Percentiles rank a stretch among this genome's conserved stretches.
These are phyloP conservation scores for Pittosporum tobira DNA, from an alignment of 129 eudicot species.

Conservation along the genomic window DNA sequence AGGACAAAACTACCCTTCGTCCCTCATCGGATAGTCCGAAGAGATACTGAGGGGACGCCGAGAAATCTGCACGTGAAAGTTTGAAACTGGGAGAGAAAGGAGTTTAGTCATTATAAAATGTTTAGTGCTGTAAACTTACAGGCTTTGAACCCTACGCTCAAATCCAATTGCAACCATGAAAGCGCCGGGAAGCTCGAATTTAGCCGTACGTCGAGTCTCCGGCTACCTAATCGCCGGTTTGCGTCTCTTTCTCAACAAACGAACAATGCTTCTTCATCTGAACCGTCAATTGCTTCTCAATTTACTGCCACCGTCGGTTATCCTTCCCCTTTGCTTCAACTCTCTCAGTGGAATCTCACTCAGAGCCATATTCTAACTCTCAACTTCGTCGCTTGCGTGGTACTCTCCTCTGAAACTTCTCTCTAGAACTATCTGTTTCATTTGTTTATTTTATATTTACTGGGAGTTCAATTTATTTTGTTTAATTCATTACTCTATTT, in stretches of 20 bases:
- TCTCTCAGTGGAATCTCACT: slow-evolving; percentile 41
- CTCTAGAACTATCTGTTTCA: background rate
- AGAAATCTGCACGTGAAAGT: background rate
- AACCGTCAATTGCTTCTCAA: slow-evolving; percentile 34
- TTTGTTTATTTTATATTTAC: too few relatives aligned
- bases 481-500: background rate
- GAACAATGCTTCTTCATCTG: slow-evolving; percentile 22
- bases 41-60: background rate
- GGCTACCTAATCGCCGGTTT: slow-evolving; percentile 14
- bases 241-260: slow-evolving; percentile 27
- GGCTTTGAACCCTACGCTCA: slow-evolving; percentile 3
- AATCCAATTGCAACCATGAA: background rate
- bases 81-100: background rate
- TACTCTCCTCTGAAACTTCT: slow-evolving; percentile 24
- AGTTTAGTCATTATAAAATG: slow-evolving; percentile 18
- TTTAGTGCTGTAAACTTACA: slow-evolving; percentile 18
- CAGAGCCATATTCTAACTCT: slow-evolving; percentile 65
- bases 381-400: slow-evolving; percentile 72
- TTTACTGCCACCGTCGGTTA: slow-evolving; percentile 49
- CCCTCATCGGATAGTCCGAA: background rate
- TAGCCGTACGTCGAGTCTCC: slow-evolving; percentile 22
- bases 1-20: background rate
- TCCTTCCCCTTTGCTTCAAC: slow-evolving; percentile 23
- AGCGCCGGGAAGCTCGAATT: background rate
- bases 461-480: too few relatives aligned